Percentiles rank a stretch among this genome's conserved stretches.
phyloP scores from a whole-genome alignment of 2,329 filamentous ascomycete genomes.

The Arthrinium puccinioides region DNA sequence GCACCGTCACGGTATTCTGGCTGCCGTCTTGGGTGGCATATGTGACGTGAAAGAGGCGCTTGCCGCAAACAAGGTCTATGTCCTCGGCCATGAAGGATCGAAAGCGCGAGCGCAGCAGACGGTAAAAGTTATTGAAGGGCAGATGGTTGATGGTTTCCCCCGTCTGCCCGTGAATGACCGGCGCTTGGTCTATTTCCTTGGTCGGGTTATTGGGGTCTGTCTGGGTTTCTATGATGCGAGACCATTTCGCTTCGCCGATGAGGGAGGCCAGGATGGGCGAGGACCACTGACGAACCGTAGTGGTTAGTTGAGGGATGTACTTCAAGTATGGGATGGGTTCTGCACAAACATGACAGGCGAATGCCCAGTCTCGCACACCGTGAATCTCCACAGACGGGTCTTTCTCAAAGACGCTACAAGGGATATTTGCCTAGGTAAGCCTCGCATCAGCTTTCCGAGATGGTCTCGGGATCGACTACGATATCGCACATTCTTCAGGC shows the following conservation, averaged over 20 bases:
- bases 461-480: no score
- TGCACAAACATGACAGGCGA: slow-evolving; percentile 13
- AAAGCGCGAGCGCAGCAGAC: slow-evolving; percentile 24
- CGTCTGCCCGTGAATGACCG: slow-evolving; percentile 14
- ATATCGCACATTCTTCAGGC: slow-evolving; percentile 13
- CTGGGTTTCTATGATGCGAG: slow-evolving; percentile 7
- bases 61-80: slow-evolving; percentile 28
- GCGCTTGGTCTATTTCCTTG: slow-evolving; percentile 4
- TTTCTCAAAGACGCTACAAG: slow-evolving; percentile 16
- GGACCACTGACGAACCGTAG: slow-evolving; percentile 12
- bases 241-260: slow-evolving; percentile 14
- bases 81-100: slow-evolving; percentile 25
- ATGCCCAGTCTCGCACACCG: slow-evolving; percentile 16
- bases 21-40: slow-evolving; percentile 17
- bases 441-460: no score
- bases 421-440: slow-evolving; percentile 12
- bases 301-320: background rate
- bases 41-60: slow-evolving; percentile 25
- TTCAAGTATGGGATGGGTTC: no score
- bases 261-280: slow-evolving; percentile 11
- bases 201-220: slow-evolving; percentile 12
- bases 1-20: slow-evolving; percentile 16
- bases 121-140: slow-evolving; percentile 10
- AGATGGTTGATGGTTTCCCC: slow-evolving; percentile 10
- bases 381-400: slow-evolving; percentile 7